Percentiles rank a stretch among this genome's conserved stretches.
phyloP scores from a whole-genome alignment of 805 yeast genomes.

The Schwanniomyces occidentalis region DNA sequence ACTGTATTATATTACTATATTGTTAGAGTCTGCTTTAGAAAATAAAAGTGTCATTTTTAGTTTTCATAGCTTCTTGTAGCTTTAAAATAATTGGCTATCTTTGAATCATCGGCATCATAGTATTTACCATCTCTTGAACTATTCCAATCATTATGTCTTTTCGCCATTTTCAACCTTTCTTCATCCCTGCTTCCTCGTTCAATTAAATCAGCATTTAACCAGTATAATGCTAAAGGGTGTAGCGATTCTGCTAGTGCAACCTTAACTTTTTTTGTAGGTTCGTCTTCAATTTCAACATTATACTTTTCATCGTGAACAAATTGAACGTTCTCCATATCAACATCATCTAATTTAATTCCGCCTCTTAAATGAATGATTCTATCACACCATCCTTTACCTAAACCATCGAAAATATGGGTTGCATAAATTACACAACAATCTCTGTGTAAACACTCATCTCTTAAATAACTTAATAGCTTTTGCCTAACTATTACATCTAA shows the following conservation, averaged over 20 bases:
- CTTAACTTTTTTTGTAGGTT: slow-evolving; percentile 25
- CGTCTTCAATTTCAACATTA: slow-evolving; percentile 13
- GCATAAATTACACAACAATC: slow-evolving; percentile 84
- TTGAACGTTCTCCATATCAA: slow-evolving; percentile 26
- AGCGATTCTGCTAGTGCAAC: slow-evolving; percentile 52
- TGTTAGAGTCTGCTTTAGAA: no score
- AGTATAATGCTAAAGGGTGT: slow-evolving; percentile 71
- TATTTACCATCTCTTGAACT: slow-evolving; percentile 36
- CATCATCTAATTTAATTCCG: slow-evolving; percentile 52
- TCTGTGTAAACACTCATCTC: slow-evolving; percentile 69
- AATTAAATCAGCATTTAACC: slow-evolving; percentile 58
- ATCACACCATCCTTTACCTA: slow-evolving; percentile 83
- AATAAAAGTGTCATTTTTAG: no score
- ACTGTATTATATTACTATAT: no score
- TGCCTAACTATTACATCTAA: slow-evolving; percentile 89
- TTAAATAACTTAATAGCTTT: slow-evolving; percentile 67
- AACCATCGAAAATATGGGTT: slow-evolving; percentile 95
- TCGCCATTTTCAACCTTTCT: slow-evolving; percentile 33
- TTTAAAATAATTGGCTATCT: slow-evolving; percentile 50
- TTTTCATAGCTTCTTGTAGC: slow-evolving; percentile 42
- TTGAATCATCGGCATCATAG: slow-evolving; percentile 46
- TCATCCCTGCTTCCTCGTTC: slow-evolving; percentile 57
- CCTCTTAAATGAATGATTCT: slow-evolving; percentile 72
- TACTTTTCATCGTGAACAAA: slow-evolving; percentile 16
- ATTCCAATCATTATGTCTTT: slow-evolving; percentile 60